These are phyloP conservation scores for Ceratocystis alfenasii DNA, from an alignment of 2,329 filamentous ascomycete species.

Conservation along the genomic window DNA sequence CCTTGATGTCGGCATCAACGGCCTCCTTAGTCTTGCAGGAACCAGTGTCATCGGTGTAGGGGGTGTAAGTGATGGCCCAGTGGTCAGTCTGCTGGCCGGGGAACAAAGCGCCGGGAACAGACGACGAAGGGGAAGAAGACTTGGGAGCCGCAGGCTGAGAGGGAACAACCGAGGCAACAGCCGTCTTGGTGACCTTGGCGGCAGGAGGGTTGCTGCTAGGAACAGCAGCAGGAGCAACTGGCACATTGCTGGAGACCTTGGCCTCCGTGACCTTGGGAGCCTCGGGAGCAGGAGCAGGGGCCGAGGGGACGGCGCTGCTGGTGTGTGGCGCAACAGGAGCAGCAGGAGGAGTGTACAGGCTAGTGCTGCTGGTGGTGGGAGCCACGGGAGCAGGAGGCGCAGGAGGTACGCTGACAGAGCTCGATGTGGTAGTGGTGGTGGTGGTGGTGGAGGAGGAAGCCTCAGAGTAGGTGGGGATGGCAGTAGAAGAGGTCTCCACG, in stretches of 20 bases:
- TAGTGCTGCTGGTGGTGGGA: neutral
- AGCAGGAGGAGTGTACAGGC: neutral
- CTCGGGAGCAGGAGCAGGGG: neutral
- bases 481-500: conserved; percentile 25
- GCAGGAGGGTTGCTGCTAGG: neutral
- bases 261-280: neutral
- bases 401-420: conserved; percentile 20
- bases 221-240: neutral
- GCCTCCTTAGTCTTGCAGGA: conserved; percentile 52
- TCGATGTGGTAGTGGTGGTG: conserved; percentile 24
- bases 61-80: conserved; percentile 71
- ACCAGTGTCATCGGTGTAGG: conserved; percentile 47
- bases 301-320: neutral
- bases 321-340: neutral
- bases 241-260: neutral
- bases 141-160: conserved; percentile 26
- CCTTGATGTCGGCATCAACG: conserved; percentile 48
- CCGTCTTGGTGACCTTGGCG: conserved; percentile 22
- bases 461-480: conserved; percentile 26
- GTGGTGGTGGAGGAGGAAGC: conserved; percentile 26
- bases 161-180: conserved; percentile 24
- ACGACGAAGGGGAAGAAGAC: conserved; percentile 22
- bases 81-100: conserved; percentile 39
- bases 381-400: conserved; percentile 19
- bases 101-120: conserved; percentile 26